A percentile compares a stretch with the other conserved stretches of the same genome.
Evolutionary conservation across 768 basidiomycete species (phyloP).

Genomic region (Termitomyces sp.): DNA sequence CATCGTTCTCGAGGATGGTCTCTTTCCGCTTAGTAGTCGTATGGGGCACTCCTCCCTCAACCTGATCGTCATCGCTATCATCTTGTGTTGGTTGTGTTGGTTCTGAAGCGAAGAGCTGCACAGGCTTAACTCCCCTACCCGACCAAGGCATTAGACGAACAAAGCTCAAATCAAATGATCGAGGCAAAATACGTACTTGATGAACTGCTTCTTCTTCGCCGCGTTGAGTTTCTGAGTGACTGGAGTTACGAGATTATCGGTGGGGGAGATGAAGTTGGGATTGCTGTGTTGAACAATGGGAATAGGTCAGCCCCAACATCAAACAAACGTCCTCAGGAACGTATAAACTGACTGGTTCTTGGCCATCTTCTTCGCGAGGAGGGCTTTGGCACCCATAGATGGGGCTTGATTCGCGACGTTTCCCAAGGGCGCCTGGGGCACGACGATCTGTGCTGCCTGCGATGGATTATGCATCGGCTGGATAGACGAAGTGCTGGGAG

Average conservation of each 20-base stretch:
- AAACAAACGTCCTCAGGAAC: constrained; percentile 1
- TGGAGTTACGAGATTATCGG: constrained; percentile 93
- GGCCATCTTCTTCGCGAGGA: constrained; percentile 91
- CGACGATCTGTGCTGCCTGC: constrained; percentile 70
- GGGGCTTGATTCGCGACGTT: constrained; percentile 54
- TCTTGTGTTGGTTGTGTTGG: constrained; percentile 33
- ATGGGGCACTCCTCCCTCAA: constrained; percentile 17
- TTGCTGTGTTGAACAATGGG: constrained; percentile 45
- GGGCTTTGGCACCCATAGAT: constrained; percentile 84
- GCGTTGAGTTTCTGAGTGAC: constrained; percentile 88
- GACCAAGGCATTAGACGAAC: constrained; percentile 3
- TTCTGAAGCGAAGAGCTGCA: constrained; percentile 48
- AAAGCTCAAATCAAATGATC: constrained; percentile 1
- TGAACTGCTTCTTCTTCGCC: constrained; percentile 90
- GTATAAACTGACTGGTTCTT: constrained; percentile 65
- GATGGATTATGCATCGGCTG: constrained; percentile 84
- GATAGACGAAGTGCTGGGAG: constrained; percentile 55
- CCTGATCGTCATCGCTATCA: constrained; percentile 33
- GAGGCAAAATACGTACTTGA: constrained; percentile 52
- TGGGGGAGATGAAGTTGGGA: constrained; percentile 85
- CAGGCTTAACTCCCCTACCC: constrained; percentile 54
- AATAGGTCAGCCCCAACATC: constrained; percentile 6
- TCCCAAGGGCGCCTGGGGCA: constrained; percentile 77
- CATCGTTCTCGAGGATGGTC: constrained; percentile 39
- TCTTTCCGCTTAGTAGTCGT: constrained; percentile 21